Evolutionary conservation across 805 yeast genomes (phyloP), one percentile per base, ranked within the genome.

Genomic region (Candida sithepensis): DNA sequence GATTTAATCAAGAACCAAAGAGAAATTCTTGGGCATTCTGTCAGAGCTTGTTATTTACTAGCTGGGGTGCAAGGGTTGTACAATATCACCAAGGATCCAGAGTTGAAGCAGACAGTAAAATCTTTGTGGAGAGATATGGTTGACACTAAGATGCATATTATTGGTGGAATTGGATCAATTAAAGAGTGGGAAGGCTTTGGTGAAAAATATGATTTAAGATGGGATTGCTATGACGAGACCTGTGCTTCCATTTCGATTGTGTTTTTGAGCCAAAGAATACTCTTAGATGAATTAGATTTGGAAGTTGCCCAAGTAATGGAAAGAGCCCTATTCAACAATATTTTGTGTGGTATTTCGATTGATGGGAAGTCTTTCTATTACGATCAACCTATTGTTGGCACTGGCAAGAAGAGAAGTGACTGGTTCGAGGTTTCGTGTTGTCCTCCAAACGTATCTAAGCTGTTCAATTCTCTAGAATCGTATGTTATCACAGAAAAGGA

Each of bases 121-220:
- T 43, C 28, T 22, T 43, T 58, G 13, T 59, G 57, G 50, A 46
- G 49, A 23, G 53, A 59, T 40, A 54, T 56, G 57, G 49, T 58
- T 14, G 60, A 53, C 43, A 51, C 44, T 4, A 59, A 59, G 36
- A 38, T 60, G 46, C 57, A 57, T 41, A 51, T 58, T 18, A 57
- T 51, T 42, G 65, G 64, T 14, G 65, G 64, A 21, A 59, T 59
- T 48, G 65, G 65, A 2, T 42, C 62, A 2, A 48, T 54, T 22
- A 41, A 16, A 18, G 43, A 45, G 21, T 59, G 59, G 58, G 65
- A 60, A 50, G 65, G 65, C 12, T 60, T 60, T 44, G 64, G 61
- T n/a, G 55, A 51, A 24, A 41, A 50, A 9, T 60, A 54, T 23
- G 61, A 54, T 22, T 46, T 60, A 33, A 46, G 55, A 44, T 52